These are phyloP conservation scores for Hyaloscypha finlandica DNA, from an alignment of 495 filamentous ascomycete species.

Conservation along the genomic window DNA sequence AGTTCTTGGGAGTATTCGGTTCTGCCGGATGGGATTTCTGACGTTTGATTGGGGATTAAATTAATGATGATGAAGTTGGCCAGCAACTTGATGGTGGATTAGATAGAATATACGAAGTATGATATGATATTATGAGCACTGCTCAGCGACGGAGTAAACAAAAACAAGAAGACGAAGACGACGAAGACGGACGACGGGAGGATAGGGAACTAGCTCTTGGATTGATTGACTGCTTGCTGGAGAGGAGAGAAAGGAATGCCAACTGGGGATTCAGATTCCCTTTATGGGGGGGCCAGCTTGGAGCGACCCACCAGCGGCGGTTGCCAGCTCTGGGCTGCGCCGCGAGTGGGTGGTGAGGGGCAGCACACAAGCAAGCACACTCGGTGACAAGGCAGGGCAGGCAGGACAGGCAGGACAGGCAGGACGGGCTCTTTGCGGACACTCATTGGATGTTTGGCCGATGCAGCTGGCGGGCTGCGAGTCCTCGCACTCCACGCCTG, in stretches of 20 bases:
- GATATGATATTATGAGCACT: conserved; percentile 48
- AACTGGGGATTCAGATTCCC: conserved; percentile 15
- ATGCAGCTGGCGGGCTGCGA: conserved; percentile 14
- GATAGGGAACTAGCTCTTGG: conserved; percentile 56
- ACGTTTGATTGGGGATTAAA: background rate
- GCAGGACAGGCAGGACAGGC: background rate
- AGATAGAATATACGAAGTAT: conserved; percentile 31
- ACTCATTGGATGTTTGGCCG: background rate
- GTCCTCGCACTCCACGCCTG: background rate
- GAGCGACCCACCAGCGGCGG: conserved; percentile 19
- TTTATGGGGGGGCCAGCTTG: conserved; percentile 29
- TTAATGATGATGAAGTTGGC: conserved; percentile 47
- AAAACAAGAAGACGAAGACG: conserved; percentile 21
- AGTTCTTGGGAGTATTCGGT: conserved; percentile 20
- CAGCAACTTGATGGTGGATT: conserved; percentile 44
- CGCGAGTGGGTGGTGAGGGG: conserved; percentile 13
- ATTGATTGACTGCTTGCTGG: conserved; percentile 74
- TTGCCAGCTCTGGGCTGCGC: background rate
- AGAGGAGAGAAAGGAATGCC: conserved; percentile 49
- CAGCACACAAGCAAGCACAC: background rate
- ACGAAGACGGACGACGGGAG: conserved; percentile 23
- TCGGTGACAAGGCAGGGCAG: background rate
- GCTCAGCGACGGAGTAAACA: conserved; percentile 41
- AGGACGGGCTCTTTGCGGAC: background rate
- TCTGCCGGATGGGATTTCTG: background rate